Percentiles rank a stretch among this genome's conserved stretches.
These are phyloP conservation scores for Vigna reflexopilosa DNA, from an alignment of 306 rosid genomes.

Conservation along the genomic window DNA sequence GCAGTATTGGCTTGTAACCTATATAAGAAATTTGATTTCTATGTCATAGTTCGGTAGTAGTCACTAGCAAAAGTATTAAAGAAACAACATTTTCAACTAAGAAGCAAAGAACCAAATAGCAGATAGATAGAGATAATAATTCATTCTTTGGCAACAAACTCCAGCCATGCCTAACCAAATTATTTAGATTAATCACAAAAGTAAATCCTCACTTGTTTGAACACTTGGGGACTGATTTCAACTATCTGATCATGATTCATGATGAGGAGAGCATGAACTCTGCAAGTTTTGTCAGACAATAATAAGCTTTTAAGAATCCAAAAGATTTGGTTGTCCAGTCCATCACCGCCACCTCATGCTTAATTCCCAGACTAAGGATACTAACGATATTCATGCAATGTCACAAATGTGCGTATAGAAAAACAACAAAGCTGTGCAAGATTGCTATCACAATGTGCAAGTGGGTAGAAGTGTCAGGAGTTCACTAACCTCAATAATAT, in stretches of 20 bases:
- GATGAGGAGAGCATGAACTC: conserved; percentile 58
- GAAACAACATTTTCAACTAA: conserved; percentile 7
- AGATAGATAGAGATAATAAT: conserved; percentile 21
- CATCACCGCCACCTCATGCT: conserved; percentile 44
- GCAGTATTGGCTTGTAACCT: conserved; percentile 11
- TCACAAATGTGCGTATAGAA: background rate
- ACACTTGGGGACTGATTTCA: conserved; percentile 52
- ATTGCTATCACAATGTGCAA: conserved; percentile 32
- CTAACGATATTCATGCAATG: conserved; percentile 45
- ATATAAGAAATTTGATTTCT: conserved; percentile 18
- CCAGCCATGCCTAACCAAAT: conserved; percentile 47
- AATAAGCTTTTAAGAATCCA: conserved; percentile 44
- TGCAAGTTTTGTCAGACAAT: conserved; percentile 52
- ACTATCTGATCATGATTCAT: conserved; percentile 58
- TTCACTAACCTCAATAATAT: conserved; percentile 56
- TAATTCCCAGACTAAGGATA: conserved; percentile 41
- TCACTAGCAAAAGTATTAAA: conserved; percentile 4
- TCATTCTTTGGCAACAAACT: conserved; percentile 40
- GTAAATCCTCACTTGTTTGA: conserved; percentile 58
- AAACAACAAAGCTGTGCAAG: conserved; percentile 31
- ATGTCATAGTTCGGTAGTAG: conserved; percentile 17
- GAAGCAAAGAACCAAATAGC: background rate
- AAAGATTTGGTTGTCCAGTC: conserved; percentile 48
- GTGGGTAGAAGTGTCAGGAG: conserved; percentile 41
- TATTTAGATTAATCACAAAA: conserved; percentile 45